Percentiles rank a stretch among this genome's conserved stretches.
These are phyloP conservation scores for Picea abies DNA, from an alignment of 83 land plant species.

Conservation along the genomic window DNA sequence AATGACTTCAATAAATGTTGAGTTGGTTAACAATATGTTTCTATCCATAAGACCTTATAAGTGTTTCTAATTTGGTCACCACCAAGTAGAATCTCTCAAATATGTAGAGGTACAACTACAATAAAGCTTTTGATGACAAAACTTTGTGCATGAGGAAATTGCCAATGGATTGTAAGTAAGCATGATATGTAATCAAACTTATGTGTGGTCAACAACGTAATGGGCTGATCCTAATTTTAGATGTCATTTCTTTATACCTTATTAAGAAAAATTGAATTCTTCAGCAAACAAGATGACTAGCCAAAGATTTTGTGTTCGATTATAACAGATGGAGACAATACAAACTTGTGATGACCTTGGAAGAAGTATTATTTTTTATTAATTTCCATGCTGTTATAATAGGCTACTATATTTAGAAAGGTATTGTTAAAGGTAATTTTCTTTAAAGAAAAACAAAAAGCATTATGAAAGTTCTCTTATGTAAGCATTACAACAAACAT, in stretches of 20 bases:
- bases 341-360: background rate
- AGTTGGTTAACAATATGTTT: too few relatives aligned
- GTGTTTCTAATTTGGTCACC: too few relatives aligned
- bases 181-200: too few relatives aligned
- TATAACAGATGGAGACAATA: background rate
- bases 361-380: background rate
- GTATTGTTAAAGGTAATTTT: background rate
- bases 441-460: background rate
- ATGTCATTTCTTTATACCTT: background rate
- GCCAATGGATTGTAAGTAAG: too few relatives aligned
- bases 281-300: background rate
- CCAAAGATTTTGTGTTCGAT: background rate
- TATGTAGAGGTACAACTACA: too few relatives aligned
- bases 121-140: too few relatives aligned
- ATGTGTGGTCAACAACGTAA: background rate
- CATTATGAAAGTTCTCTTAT: background rate
- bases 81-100: too few relatives aligned
- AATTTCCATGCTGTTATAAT: background rate
- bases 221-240: background rate
- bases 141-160: too few relatives aligned
- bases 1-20: too few relatives aligned
- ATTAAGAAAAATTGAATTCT: background rate
- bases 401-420: constrained; percentile 1
- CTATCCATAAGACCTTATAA: too few relatives aligned
- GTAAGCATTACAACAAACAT: constrained; percentile 8